Evolutionary conservation across 2,329 filamentous ascomycete genomes (phyloP).

Genomic region (Paecilomyces niveus): DNA sequence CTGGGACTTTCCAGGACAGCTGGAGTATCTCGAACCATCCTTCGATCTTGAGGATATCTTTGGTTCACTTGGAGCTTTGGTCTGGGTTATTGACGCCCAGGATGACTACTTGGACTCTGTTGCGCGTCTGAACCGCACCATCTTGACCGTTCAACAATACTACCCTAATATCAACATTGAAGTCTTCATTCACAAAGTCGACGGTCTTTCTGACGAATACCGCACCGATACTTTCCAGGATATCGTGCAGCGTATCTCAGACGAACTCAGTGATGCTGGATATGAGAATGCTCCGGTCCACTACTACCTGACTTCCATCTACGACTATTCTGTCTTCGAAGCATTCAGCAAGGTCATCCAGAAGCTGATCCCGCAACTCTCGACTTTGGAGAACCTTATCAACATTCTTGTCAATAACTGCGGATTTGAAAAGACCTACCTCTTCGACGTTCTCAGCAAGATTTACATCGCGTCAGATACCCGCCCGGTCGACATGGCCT

Average conservation of each 20-base stretch:
- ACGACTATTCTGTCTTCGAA: conserved; percentile 97
- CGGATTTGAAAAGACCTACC: conserved; percentile 93
- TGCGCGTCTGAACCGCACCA: conserved; percentile 76
- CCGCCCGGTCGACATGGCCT: conserved; percentile 85
- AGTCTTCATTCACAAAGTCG: conserved; percentile 98
- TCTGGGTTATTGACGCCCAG: conserved; percentile 98
- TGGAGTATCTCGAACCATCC: conserved; percentile 82
- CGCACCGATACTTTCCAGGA: conserved; percentile 93
- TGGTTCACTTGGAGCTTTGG: conserved; percentile 84
- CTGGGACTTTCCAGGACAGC: conserved; percentile 93
- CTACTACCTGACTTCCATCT: conserved; percentile 95
- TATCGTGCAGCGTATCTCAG: conserved; percentile 91
- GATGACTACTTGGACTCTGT: conserved; percentile 96
- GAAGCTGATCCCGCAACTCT: conserved; percentile 88
- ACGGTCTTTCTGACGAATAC: conserved; percentile 95
- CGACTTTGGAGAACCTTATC: conserved; percentile 86
- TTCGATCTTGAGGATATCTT: conserved; percentile 94
- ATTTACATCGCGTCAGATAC: conserved; percentile 98
- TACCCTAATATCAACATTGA: conserved; percentile 96
- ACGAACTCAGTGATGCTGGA: conserved; percentile 87
- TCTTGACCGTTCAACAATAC: conserved; percentile 76
- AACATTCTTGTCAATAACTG: conserved; percentile 91
- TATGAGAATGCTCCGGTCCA: conserved; percentile 90
- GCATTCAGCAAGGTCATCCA: conserved; percentile 98
- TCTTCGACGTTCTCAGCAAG: conserved; percentile 96